These are phyloP conservation scores for Polytrichum formosum DNA, from an alignment of 225 moss, liverwort and hornwort species.

Conservation along the genomic window DNA sequence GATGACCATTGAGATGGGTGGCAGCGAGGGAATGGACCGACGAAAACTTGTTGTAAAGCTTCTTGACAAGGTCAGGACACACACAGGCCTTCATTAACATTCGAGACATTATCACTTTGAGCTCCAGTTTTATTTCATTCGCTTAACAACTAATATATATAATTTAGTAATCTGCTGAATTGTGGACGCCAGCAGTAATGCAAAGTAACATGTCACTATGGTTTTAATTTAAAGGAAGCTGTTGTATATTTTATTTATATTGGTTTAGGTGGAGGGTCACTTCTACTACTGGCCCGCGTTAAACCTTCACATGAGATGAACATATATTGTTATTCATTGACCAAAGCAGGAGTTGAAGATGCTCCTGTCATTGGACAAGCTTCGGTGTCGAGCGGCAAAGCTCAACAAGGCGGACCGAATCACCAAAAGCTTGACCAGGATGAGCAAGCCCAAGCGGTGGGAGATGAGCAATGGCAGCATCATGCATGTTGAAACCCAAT, in stretches of 20 bases:
- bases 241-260: not conserved
- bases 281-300: not conserved
- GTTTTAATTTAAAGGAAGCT: no score
- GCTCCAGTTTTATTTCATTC: no score
- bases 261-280: not conserved
- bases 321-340: no score
- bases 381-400: slow-evolving; percentile 41
- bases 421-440: slow-evolving; percentile 21
- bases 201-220: no score
- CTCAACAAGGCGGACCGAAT: slow-evolving; percentile 38
- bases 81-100: no score
- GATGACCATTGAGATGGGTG: slow-evolving; percentile 32
- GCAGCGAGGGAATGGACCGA: slow-evolving; percentile 37
- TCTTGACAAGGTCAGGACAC: slow-evolving; percentile 33
- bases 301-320: no score
- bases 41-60: slow-evolving; percentile 43
- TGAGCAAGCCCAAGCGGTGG: slow-evolving; percentile 49
- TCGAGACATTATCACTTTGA: not conserved
- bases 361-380: slow-evolving; percentile 47
- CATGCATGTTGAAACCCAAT: slow-evolving; percentile 50
- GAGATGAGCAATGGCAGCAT: slow-evolving; percentile 50
- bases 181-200: no score
- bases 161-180: no score
- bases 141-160: no score
- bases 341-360: slow-evolving; percentile 49